phyloP scores from a whole-genome alignment of 495 filamentous ascomycete species.

The Aspergillus heteromorphus region DNA sequence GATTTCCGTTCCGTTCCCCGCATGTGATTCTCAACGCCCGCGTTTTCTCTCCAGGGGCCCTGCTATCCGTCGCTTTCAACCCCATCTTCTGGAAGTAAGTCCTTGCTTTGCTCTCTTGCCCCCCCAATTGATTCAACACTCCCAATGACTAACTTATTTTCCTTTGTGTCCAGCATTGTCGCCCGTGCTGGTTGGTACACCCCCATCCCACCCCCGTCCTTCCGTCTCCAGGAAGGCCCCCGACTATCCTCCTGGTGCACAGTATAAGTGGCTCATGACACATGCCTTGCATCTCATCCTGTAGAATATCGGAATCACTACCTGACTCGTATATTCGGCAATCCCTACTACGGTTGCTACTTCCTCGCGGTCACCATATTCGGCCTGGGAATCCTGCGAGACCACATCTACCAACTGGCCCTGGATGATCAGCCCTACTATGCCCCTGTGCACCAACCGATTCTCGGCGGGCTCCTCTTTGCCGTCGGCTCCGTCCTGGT shows the following conservation, averaged over 20 bases:
- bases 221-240: background rate
- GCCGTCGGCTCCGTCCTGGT: constrained; percentile 78
- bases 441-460: constrained; percentile 61
- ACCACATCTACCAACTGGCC: constrained; percentile 53
- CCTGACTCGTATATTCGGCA: constrained; percentile 83
- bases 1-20: constrained; percentile 8
- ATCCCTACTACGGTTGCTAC: constrained; percentile 80
- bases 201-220: constrained; percentile 2
- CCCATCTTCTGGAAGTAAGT: constrained; percentile 56
- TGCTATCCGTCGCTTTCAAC: constrained; percentile 48
- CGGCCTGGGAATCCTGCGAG: constrained; percentile 80
- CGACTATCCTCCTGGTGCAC: background rate
- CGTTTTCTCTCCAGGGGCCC: constrained; percentile 31
- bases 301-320: constrained; percentile 87
- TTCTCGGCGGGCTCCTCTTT: constrained; percentile 65
- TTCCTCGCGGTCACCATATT: constrained; percentile 85
- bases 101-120: background rate
- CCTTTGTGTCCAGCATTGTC: constrained; percentile 30
- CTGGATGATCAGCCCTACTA: constrained; percentile 40
- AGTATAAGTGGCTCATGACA: constrained; percentile 9
- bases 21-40: constrained; percentile 33
- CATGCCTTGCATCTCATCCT: constrained; percentile 5
- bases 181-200: constrained; percentile 40
- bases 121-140: background rate
- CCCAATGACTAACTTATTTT: constrained; percentile 11